phyloP scores from a whole-genome alignment of 1,284 basidiomycete species.

The Leccinum colubrinum region DNA sequence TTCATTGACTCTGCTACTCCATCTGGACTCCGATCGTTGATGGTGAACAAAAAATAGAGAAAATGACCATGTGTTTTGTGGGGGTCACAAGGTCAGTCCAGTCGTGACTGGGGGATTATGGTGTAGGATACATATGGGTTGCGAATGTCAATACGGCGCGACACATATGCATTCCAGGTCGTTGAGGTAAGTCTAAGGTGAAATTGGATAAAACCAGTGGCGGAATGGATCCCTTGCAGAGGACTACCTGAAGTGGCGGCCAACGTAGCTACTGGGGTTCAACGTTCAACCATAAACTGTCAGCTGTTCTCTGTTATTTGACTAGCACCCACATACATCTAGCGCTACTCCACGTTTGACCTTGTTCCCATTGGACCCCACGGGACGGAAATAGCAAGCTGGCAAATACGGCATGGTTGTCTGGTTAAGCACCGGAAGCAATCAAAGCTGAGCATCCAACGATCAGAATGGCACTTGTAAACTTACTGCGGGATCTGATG shows the following conservation, averaged over 20 bases:
- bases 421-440: neutral
- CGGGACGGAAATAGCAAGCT: neutral
- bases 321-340: neutral
- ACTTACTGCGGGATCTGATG: neutral
- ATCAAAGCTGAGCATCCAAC: neutral
- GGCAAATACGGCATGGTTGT: neutral
- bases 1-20: neutral
- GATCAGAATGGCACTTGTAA: constrained; percentile 5
- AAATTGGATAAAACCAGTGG: constrained; percentile 2
- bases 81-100: neutral
- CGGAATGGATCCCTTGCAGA: neutral
- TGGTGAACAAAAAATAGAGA: neutral
- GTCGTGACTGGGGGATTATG: neutral
- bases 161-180: neutral
- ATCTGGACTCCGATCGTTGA: neutral
- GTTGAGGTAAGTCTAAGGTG: neutral
- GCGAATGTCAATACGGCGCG: neutral
- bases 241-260: neutral
- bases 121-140: neutral
- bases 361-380: neutral
- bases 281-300: neutral
- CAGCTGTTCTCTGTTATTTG: neutral
- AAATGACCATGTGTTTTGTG: neutral
- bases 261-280: neutral
- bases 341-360: neutral